Conservation (phyloP, 805 yeast species). For the Yueomyces sp. region DNA sequence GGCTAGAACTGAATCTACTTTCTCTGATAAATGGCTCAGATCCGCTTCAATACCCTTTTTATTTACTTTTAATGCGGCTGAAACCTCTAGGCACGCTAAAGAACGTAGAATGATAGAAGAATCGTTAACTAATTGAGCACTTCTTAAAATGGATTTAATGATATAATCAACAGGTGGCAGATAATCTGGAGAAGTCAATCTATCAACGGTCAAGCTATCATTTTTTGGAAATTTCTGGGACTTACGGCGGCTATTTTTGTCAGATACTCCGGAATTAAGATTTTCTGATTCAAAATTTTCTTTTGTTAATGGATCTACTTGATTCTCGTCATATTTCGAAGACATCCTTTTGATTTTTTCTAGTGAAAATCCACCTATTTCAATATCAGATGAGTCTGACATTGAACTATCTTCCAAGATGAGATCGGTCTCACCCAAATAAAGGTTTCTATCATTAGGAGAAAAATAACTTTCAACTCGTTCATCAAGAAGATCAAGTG, state of each 20-base stretch:
- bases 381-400: background rate
- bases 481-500: background rate
- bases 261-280: background rate
- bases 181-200: constrained; percentile 40
- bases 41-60: no score
- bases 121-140: constrained; percentile 49
- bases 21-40: no score
- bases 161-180: constrained; percentile 42
- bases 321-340: constrained; percentile 9
- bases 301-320: constrained; percentile 20
- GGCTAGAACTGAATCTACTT: no score
- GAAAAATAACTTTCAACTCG: background rate
- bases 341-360: background rate
- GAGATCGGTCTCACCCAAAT: background rate
- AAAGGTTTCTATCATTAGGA: background rate
- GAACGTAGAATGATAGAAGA: constrained; percentile 38
- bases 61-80: constrained; percentile 10
- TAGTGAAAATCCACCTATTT: background rate
- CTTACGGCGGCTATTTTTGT: background rate
- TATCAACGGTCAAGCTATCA: constrained; percentile 37
- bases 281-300: constrained; percentile 1
- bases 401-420: background rate
- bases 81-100: constrained; percentile 21
- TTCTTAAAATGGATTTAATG: constrained; percentile 47
- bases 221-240: background rate